Evolutionary conservation across 2,329 filamentous ascomycete genomes (phyloP).

Genomic region (Zarea fungicola): DNA sequence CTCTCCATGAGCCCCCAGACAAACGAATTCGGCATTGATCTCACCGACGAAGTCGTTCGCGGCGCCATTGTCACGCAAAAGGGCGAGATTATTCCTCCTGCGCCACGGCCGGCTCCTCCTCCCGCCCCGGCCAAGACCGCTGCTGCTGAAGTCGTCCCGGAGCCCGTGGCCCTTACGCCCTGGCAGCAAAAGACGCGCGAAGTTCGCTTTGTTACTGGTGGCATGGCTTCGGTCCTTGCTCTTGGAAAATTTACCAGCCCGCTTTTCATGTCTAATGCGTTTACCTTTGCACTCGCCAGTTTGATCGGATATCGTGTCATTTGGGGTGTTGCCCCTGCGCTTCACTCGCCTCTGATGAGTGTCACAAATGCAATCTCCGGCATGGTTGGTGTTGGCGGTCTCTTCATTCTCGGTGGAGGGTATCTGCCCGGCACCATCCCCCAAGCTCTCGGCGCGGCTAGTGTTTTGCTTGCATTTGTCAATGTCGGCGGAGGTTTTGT

Average conservation of each 20-base stretch:
- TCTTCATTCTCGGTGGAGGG: conserved; percentile 85
- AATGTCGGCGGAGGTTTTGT: conserved; percentile 87
- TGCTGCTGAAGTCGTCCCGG: conserved; percentile 40
- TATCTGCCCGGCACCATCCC: conserved; percentile 73
- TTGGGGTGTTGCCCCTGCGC: conserved; percentile 77
- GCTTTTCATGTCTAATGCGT: conserved; percentile 81
- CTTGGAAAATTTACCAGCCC: conserved; percentile 78
- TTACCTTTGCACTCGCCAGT: conserved; percentile 78
- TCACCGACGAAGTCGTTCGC: conserved; percentile 79
- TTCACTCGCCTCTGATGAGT: conserved; percentile 87
- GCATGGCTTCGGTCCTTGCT: conserved; percentile 69
- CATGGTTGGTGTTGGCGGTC: conserved; percentile 83
- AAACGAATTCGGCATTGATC: conserved; percentile 73
- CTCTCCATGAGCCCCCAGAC: conserved; percentile 75
- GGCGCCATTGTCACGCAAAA: conserved; percentile 78
- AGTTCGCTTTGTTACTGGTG: conserved; percentile 67
- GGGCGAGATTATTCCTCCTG: conserved; percentile 69
- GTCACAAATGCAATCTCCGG: conserved; percentile 90
- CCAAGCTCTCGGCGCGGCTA: conserved; percentile 70
- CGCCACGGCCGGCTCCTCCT: conserved; percentile 60
- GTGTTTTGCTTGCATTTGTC: conserved; percentile 79
- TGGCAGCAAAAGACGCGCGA: conserved; percentile 77
- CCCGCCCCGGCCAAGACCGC: conserved; percentile 43
- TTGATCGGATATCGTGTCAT: conserved; percentile 84
- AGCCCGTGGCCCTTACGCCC: conserved; percentile 65